A percentile compares a stretch with the other conserved stretches of the same genome.
phyloP scores from a whole-genome alignment of 306 rosid species.

The Pyrus pyrifolia region DNA sequence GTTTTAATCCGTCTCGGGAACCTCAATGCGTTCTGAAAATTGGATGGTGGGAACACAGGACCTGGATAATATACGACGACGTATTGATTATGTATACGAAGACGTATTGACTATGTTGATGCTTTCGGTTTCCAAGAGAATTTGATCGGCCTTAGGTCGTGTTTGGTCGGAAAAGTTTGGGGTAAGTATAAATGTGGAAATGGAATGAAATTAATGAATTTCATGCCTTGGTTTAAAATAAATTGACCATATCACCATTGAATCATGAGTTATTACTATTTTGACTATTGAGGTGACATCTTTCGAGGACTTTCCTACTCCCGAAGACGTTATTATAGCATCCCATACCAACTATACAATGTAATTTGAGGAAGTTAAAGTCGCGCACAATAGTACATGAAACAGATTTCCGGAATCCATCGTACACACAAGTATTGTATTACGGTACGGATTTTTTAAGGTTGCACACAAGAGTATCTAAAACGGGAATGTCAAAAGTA shows the following conservation, averaged over 20 bases:
- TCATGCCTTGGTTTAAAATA: not conserved
- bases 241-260: fast-evolving
- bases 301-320: too few relatives aligned
- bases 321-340: too few relatives aligned
- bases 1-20: constrained; percentile 1
- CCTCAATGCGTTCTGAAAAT: not conserved
- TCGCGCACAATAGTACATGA: not conserved
- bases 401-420: not conserved
- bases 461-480: too few relatives aligned
- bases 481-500: too few relatives aligned
- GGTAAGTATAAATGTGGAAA: not conserved
- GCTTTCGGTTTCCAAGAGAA: not conserved
- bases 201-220: not conserved
- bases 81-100: not conserved
- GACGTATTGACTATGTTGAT: not conserved
- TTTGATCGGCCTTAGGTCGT: not conserved
- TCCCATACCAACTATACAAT: too few relatives aligned
- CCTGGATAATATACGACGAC: not conserved
- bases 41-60: not conserved
- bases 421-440: too few relatives aligned
- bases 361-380: too few relatives aligned
- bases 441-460: too few relatives aligned
- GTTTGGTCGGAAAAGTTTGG: not conserved
- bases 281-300: not conserved
- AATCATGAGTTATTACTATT: not conserved